A percentile compares a stretch with the other conserved stretches of the same genome.
Conservation (phyloP, 352 stramenopile species). For the Vaucheria bursata region DNA sequence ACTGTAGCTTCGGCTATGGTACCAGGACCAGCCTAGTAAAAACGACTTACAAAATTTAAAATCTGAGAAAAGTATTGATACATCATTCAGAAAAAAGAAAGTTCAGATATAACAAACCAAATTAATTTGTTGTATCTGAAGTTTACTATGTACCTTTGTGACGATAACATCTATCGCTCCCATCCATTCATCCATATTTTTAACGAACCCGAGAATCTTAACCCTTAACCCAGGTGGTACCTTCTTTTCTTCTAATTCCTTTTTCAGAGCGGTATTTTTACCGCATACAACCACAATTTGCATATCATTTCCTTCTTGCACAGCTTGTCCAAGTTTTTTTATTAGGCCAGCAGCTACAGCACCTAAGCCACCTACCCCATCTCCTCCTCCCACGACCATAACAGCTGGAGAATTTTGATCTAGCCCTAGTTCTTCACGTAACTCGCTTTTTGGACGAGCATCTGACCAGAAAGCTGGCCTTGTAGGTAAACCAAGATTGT, state of each 20-base stretch:
- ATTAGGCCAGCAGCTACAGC: constrained; percentile 29
- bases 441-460: constrained; percentile 24
- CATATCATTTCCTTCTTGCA: not conserved
- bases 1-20: constrained; percentile 70
- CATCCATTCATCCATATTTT: constrained; percentile 76
- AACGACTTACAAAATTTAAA: not conserved
- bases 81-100: not conserved
- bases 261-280: constrained; percentile 59
- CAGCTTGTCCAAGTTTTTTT: constrained; percentile 13
- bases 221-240: not conserved
- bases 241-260: constrained; percentile 48
- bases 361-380: constrained; percentile 64
- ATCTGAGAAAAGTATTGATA: not conserved
- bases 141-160: constrained; percentile 51
- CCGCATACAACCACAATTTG: constrained; percentile 64
- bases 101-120: not conserved
- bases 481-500: constrained; percentile 64
- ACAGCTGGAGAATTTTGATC: constrained; percentile 54
- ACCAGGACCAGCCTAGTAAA: constrained; percentile 56
- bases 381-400: constrained; percentile 63
- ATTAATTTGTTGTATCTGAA: not conserved
- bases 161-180: constrained; percentile 49
- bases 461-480: constrained; percentile 62
- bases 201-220: constrained; percentile 60
- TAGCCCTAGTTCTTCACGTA: constrained; percentile 56